Base-by-base conservation (phyloP, 2,329 filamentous ascomycete genomes). In the Arthrobotrys conoides region DNA sequence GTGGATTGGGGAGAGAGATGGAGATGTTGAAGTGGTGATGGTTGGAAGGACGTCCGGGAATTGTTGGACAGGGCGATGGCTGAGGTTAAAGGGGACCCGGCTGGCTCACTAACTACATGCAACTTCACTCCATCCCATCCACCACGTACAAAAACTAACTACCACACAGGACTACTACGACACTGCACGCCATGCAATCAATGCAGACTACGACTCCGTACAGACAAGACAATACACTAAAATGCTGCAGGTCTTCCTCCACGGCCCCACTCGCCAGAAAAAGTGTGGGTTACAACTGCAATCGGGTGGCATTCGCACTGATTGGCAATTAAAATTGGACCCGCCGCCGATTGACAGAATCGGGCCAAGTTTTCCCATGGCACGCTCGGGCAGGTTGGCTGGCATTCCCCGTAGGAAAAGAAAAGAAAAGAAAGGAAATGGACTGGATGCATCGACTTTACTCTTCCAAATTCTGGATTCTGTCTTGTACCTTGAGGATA, bases 241-340 rank as follows among this genome's bases (percentile, higher is more conserved):
- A 55, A n/a, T 36, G n/a, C 66, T 49, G 51, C 61, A 51, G 64
- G 53, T 36, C 51, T 59, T 38, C 27, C 53, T 59, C 30, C 53
- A 59, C 51, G 53, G 71, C 71, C 64, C 71, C 71, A 76, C 71
- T 49, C 53, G 55, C 41, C 16, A 46, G 46, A 38, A 61, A 33
- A 55, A 61, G 68, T 71, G 68, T 71, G 68, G 68, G 68, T 63
- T 71, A 48, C 68, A 71, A 63, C 55, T 55, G 48, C 64, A 67
- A 22, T 46, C 59, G 57, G 68, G 61, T 73, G 59, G 69, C 46
- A 57, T 65, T 64, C 46, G 27, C 51, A 75, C 71, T 75, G 71
- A 75, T 75, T 75, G 71, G 71, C 71, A 75, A 68, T 75, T 75
- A 75, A 75, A 75, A 77, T 77, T 77, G 67, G 73, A 77, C 73